Evolutionary conservation across 1,284 basidiomycete genomes (phyloP), one percentile per base, ranked within the genome.

Genomic region (Ceratobasidium sp.): DNA sequence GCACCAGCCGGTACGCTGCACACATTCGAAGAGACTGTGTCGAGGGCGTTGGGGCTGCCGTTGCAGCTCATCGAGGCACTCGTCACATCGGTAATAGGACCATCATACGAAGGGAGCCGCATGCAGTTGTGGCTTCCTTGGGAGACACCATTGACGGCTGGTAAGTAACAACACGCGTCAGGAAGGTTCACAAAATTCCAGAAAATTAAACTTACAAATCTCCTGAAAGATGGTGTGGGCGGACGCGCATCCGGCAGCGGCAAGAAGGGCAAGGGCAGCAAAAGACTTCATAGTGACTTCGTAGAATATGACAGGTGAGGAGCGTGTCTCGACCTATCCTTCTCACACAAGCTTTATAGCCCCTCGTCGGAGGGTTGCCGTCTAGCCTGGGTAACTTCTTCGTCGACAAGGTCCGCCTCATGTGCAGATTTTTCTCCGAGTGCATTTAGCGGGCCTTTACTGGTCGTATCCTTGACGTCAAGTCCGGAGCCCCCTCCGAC

Each of bases 151-250:
- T 71, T 58, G 44, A 71, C 26, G 58, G 28, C 58, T 71, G 30
- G 23, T 62, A 35, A 35, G 8, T 61, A 2, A 23, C 9, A 43
- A 18, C 41, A 55, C n/a, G 23, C 18, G 21, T 62, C 18, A 55
- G 46, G 9, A 46, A 28, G 6, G 21, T 30, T 35, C 16, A 30
- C 11, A n/a, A 21, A 18, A 11, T 13, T 38, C 14, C 32, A 14
- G 23, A n/a, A 38, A n/a, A 38, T 21, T n/a, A n/a, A 13, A 38
- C 57, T 72, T 54, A 55, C 57, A 72, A 58, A 62, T 52, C 35
- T 71, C 55, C 46, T 76, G 75, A 62, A 77, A 77, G 61, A 77
- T 77, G 11, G 76, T 77, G 73, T 77, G 76, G 46, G 75, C 76
- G 44, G 70, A 75, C 9, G 73, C 73, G 30, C 66, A 67, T 23